Base-by-base conservation (phyloP, 768 basidiomycete genomes). In the button mushroom (Agaricus bisporus) region DNA sequence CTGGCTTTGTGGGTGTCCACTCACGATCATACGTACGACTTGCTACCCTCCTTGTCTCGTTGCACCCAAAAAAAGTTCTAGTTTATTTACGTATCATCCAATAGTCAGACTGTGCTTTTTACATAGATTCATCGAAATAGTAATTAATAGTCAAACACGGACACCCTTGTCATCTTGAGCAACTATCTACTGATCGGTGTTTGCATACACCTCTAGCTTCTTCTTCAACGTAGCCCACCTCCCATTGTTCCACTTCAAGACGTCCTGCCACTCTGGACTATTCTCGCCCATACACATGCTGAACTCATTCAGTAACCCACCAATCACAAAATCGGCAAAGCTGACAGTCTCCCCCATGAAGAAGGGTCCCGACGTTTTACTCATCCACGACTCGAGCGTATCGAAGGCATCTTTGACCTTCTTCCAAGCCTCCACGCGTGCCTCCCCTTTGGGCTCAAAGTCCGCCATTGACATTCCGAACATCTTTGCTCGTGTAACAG, bases 241-340 rank as follows among this genome's bases (percentile, higher is more conserved):
- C 28, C 62, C 62, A 12, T 48, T 50, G 54, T 62, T 55, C 64
- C 64, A 65, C 0, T n/a, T 36, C 26, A 18, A 48, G 5, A 62
- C 18, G 26, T 63, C 62, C 9, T 53, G 51, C 62, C 62, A 63
- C 42, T 61, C 56, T 18, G 48, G n/a, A 14, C 60, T 59, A 22
- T 59, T 56, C 17, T 60, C 59, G 1, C 61, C 62, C 37, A 44
- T 51, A 17, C 55, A 39, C 2, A 49, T 25, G 36, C 55, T 59
- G 11, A 58, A 11, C 45, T 38, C 44, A 18, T 48, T 48, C 9
- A 59, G 25, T 1, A 36, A 11, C 6, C 36, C 52, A 14, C 26
- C 56, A 35, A 59, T 22, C 9, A 49, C 43, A 18, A 59, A 50
- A 39, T 61, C 60, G 0, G 56, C 56, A 17, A 59, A 58, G 1